Percentiles rank a stretch among this genome's conserved stretches.
phyloP scores from a whole-genome alignment of 2,329 filamentous ascomycete genomes.

The Raffaelea ambrosiae region DNA sequence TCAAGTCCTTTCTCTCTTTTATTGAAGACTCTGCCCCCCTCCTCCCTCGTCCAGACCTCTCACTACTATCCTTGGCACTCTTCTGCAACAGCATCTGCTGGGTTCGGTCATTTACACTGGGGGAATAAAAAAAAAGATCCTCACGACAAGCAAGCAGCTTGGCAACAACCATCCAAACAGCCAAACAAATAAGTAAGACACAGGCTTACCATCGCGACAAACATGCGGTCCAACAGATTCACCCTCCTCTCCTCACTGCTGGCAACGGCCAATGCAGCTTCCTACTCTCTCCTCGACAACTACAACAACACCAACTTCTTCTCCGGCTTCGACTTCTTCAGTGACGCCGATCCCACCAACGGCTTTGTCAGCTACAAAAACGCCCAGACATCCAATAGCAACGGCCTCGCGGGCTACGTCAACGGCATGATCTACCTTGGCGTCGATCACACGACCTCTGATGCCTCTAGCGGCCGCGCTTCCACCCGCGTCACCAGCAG shows the following conservation, averaged over 20 bases:
- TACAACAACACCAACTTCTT: constrained; percentile 50
- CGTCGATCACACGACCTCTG: constrained; percentile 52
- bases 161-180: too few relatives aligned
- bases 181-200: too few relatives aligned
- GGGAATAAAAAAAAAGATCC: too few relatives aligned
- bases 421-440: constrained; percentile 57
- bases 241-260: constrained; percentile 5
- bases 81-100: too few relatives aligned
- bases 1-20: too few relatives aligned
- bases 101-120: too few relatives aligned
- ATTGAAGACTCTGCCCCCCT: too few relatives aligned
- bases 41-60: too few relatives aligned
- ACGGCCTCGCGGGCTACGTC: constrained; percentile 48
- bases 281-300: constrained; percentile 38
- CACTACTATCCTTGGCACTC: too few relatives aligned
- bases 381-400: constrained; percentile 45
- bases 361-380: constrained; percentile 67
- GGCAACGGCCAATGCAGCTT: constrained; percentile 13
- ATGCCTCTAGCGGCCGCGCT: constrained; percentile 50
- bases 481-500: constrained; percentile 64
- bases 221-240: constrained; percentile 5
- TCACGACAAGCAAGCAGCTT: too few relatives aligned
- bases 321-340: constrained; percentile 47
- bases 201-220: too few relatives aligned
- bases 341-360: constrained; percentile 56